Base-by-base conservation (phyloP, 176 grass and related monocot species). In the Panicum miliaceum region DNA sequence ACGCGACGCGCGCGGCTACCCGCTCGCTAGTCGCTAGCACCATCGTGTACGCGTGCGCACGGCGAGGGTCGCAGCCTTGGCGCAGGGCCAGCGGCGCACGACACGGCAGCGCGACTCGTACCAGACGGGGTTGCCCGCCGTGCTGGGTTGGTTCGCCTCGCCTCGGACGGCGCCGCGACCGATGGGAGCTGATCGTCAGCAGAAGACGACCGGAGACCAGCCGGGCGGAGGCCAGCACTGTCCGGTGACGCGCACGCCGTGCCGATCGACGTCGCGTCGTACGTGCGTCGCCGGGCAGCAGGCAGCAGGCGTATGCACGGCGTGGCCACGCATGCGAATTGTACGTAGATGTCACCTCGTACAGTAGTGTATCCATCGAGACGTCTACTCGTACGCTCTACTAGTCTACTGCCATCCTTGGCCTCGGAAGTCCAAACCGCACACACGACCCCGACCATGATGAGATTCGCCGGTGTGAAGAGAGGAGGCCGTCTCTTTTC, bases 401-500 rank as follows among this genome's bases (percentile, higher is more conserved):
- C 20, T 6, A 19, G 22, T 37, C 19, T 68, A 14, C 61, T 34
- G 3, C 5, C 10, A 11, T 61, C 6, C 27, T 73, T 41, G 14
- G 69, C 12, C 78, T 59, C 62, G 46, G 82, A 82, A 64, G 5
- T 0, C 12, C 52, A 70, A 61, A 64, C 59, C 62, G 52, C 62
- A 51, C 2, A 27, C 62, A 43, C n/a, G 16, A n/a, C 9, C 6
- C 54, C 8, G 71, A 52, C 73, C 66, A 84, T 86, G 42, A 90
- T 86, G 73, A 79, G 84, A 90, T 86, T 83, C 84, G 50, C 57
- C 0, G 9, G 81, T 79, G 80, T 64, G 80, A 25, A 54, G 64
- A 54, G 64, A 66, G 10, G 8, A 25, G 41, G 20, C 2, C 18
- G 26, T 51, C 13, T 52, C 25, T 76, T 87, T 72, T 53, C 53